A percentile compares a stretch with the other conserved stretches of the same genome.
Conservation (phyloP, 495 filamentous ascomycete genomes). For the Neurospora cerealis region DNA sequence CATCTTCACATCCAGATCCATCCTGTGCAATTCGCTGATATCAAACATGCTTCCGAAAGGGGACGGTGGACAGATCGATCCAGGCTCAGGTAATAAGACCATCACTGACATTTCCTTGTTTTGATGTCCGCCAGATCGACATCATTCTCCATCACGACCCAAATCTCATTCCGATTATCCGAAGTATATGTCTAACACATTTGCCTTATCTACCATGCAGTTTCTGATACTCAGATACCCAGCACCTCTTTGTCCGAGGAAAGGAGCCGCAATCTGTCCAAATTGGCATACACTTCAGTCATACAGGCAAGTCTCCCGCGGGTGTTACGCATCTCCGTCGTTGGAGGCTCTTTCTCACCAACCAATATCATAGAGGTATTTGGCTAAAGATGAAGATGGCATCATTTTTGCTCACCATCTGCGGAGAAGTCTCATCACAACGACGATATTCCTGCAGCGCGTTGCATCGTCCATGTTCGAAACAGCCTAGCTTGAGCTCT, state of each 20-base stretch:
- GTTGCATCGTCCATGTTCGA: not conserved
- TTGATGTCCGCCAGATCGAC: not conserved
- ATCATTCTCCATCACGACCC: not conserved
- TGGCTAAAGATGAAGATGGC: not conserved
- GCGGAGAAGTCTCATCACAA: not conserved
- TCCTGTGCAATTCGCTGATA: not conserved
- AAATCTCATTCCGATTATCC: not conserved
- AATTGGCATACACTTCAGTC: not conserved
- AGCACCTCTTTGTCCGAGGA: not conserved
- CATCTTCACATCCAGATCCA: not conserved
- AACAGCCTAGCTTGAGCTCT: not conserved
- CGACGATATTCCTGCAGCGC: not conserved
- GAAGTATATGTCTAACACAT: not conserved
- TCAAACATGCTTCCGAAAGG: not conserved
- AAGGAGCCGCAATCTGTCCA: not conserved
- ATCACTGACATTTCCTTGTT: not conserved
- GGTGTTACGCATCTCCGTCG: not conserved
- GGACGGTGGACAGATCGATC: not conserved
- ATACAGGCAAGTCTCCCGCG: not conserved
- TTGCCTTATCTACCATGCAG: not conserved
- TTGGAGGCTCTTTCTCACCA: not conserved
- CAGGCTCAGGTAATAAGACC: not conserved
- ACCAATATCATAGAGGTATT: not conserved
- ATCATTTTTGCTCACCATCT: not conserved
- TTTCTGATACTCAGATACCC: not conserved